Conservation (phyloP, 1,284 basidiomycete genomes). For the Malassezia globosa region DNA sequence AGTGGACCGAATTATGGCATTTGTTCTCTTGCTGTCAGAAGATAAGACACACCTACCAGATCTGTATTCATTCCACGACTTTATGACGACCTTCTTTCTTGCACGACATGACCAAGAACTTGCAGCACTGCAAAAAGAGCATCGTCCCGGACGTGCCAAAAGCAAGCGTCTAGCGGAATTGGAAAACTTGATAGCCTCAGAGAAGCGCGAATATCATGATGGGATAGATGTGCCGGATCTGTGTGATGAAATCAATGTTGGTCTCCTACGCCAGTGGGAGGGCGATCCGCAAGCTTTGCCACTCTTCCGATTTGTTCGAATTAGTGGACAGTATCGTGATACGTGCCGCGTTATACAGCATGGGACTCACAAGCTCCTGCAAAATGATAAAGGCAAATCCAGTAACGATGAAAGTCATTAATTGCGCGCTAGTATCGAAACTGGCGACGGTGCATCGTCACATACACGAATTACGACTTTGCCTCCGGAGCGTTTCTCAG, state of each 20-base stretch:
- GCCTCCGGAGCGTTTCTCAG: conserved; percentile 36
- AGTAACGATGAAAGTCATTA: no score
- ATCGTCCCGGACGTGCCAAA: conserved; percentile 34
- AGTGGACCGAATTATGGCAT: conserved; percentile 37
- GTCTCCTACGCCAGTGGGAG: conserved; percentile 37
- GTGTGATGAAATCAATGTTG: conserved; percentile 31
- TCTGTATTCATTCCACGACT: conserved; percentile 31
- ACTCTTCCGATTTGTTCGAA: conserved; percentile 38
- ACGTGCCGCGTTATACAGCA: conserved; percentile 27
- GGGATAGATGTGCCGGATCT: conserved; percentile 42
- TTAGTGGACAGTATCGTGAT: conserved; percentile 31
- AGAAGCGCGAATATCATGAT: conserved; percentile 32
- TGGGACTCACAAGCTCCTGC: conserved; percentile 31
- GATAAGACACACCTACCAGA: conserved; percentile 30
- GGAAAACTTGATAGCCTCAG: conserved; percentile 24
- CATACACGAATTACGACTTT: conserved; percentile 37
- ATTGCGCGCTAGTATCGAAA: no score
- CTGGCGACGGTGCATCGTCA: neutral
- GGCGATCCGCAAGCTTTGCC: conserved; percentile 39
- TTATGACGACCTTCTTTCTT: conserved; percentile 30
- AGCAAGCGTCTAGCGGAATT: conserved; percentile 31
- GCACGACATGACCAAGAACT: conserved; percentile 36
- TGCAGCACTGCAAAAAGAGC: conserved; percentile 19
- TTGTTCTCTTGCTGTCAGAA: conserved; percentile 38
- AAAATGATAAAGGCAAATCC: neutral